Conservation (phyloP, 495 filamentous ascomycete genomes). For the Sphaerosporella brunnea region DNA sequence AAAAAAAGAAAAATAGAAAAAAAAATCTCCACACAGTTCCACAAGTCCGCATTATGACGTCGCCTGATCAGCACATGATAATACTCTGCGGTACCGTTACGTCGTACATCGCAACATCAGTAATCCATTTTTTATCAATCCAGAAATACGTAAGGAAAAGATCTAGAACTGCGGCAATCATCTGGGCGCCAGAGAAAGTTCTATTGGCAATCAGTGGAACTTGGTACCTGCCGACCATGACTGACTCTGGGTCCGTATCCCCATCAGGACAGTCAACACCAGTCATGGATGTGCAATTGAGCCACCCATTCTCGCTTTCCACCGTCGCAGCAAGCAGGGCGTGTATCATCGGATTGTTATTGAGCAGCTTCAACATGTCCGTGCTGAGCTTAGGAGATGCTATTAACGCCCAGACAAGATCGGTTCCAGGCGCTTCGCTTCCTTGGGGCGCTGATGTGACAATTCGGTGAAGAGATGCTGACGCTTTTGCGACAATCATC, state of each 20-base stretch:
- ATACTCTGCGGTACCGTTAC: conserved; percentile 14
- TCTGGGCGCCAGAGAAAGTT: conserved; percentile 5
- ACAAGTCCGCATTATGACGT: no score
- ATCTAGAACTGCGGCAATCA: conserved; percentile 13
- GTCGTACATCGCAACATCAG: conserved; percentile 15
- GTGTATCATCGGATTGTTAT: not conserved
- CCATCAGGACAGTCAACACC: not conserved
- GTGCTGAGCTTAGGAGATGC: conserved; percentile 8
- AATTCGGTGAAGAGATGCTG: conserved; percentile 6
- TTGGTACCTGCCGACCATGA: not conserved
- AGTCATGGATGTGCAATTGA: conserved; percentile 5
- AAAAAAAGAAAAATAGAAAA: no score
- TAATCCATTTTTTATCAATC: conserved; percentile 7
- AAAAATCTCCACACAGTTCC: no score
- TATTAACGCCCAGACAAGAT: conserved; percentile 19
- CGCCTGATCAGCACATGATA: conserved; percentile 18
- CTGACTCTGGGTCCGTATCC: not conserved
- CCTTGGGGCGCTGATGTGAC: not conserved
- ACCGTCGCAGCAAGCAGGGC: not conserved
- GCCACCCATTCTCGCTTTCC: not conserved
- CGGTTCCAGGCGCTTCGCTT: not conserved
- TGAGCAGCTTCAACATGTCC: conserved; percentile 4
- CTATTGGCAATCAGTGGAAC: conserved; percentile 8
- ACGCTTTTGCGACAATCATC: conserved; percentile 11
- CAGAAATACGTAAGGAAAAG: conserved; percentile 16